phyloP scores from a whole-genome alignment of 495 filamentous ascomycete genomes.

The Trichoderma gamsii region DNA sequence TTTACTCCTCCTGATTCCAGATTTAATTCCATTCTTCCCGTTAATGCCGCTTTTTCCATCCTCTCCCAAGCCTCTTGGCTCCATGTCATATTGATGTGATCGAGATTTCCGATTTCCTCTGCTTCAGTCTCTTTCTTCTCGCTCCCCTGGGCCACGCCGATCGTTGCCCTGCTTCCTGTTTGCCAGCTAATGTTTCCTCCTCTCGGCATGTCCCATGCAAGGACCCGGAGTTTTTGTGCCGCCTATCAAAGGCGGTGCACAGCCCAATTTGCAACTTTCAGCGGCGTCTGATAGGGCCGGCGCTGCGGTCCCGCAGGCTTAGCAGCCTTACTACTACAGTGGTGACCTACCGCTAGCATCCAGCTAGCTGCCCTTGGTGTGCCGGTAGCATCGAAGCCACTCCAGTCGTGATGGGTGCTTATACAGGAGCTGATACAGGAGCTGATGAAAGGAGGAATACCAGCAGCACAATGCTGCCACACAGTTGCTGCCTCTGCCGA shows the following conservation, averaged over 20 bases:
- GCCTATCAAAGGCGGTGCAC: not conserved
- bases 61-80: not conserved
- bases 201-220: slow-evolving; percentile 9
- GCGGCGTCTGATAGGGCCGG: too few species aligned
- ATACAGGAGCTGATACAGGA: too few species aligned
- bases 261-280: not conserved
- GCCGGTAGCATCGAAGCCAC: too few species aligned
- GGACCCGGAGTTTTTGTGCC: not conserved
- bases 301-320: too few species aligned
- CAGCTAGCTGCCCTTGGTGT: too few species aligned
- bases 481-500: too few species aligned
- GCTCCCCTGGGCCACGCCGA: not conserved
- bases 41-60: not conserved
- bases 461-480: too few species aligned
- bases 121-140: not conserved
- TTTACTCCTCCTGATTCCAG: not conserved
- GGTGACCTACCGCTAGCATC: too few species aligned
- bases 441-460: too few species aligned
- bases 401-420: too few species aligned
- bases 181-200: not conserved
- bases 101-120: not conserved
- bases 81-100: slow-evolving; percentile 7
- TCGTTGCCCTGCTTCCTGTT: not conserved
- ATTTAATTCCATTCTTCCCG: not conserved
- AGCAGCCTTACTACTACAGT: too few species aligned